phyloP scores from a whole-genome alignment of 441 rosid species.

The Biscutella laevigata region DNA sequence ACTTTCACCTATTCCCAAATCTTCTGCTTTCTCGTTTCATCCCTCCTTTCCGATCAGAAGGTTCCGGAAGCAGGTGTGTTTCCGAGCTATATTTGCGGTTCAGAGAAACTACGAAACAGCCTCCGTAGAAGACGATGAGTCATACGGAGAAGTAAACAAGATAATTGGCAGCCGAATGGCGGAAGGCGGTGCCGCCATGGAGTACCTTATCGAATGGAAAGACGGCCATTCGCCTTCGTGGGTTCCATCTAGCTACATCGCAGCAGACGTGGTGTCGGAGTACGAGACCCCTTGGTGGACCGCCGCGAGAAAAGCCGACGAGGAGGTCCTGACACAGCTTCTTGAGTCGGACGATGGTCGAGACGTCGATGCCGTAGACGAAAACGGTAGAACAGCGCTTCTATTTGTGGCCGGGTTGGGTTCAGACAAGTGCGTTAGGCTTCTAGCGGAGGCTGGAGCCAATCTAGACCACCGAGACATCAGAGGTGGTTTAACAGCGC shows the following conservation, averaged over 20 bases:
- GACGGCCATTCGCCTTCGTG: conserved; percentile 83
- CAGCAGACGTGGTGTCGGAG: conserved; percentile 76
- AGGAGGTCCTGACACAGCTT: conserved; percentile 36
- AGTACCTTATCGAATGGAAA: conserved; percentile 80
- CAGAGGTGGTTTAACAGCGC: conserved; percentile 69
- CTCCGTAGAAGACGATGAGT: conserved; percentile 37
- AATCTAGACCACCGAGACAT: conserved; percentile 49
- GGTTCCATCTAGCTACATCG: conserved; percentile 61
- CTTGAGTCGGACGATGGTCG: conserved; percentile 38
- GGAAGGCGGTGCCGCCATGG: conserved; percentile 45
- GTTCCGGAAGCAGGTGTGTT: conserved; percentile 8
- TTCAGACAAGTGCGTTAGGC: conserved; percentile 53
- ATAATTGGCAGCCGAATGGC: conserved; percentile 69
- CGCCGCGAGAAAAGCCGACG: conserved; percentile 83
- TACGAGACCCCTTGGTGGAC: conserved; percentile 91
- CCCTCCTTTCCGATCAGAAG: conserved; percentile 17
- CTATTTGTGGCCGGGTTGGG: conserved; percentile 77
- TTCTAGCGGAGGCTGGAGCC: conserved; percentile 67
- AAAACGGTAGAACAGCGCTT: conserved; percentile 69
- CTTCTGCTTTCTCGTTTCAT: conserved; percentile 13
- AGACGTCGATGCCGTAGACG: conserved; percentile 65
- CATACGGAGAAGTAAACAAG: conserved; percentile 67
- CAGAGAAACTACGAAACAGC: conserved; percentile 24
- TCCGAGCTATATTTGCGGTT: conserved; percentile 22
- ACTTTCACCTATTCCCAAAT: conserved; percentile 9